Evolutionary conservation across 345 rosid species (phyloP), one percentile per base, ranked within the genome.

Genomic region (Eutrema yunnanense): DNA sequence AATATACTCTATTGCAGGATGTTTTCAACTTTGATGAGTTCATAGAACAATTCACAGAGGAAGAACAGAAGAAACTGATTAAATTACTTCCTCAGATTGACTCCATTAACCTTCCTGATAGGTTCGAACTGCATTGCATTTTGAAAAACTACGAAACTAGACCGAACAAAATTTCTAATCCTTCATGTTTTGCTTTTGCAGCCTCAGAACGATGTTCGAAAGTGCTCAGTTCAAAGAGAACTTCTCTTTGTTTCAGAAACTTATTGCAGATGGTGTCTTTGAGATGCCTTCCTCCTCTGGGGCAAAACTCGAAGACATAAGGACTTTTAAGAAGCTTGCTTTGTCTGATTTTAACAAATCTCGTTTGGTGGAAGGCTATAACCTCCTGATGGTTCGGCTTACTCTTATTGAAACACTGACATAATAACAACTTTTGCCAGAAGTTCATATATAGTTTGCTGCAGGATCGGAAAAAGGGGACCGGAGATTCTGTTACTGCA

Each of bases 211-310:
- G 80, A 81, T 92, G 99, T 95, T 92, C 43, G 86, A 83, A 70
- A 87, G 96, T 82, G 79, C 79, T 78, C 96, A 88, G 65, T 92
- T 88, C 83, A 88, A 87, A 87, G 94, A 92, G 80, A 88, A 88
- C 78, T 67, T 85, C 78, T 73, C 78, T 71, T 82, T 84, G 79
- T 88, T 88, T 63, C 90, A 90, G 77, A 78, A 85, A 52, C 82
- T 95, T 76, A 90, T 90, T 49, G 85, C 76, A 37, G 91, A 90
- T 81, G 98, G 99, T 73, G 79, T 92, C 49, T 92, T 92, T 79
- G 96, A 90, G 70, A 63, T 82, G 53, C 27, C 74, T 82, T 89
- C 62, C 78, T 71, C 65, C 47, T 81, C 32, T 85, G 84, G 80
- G 82, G 64, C 65, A 56, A 71, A 69, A 38, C 54, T 73, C 1